Percentiles rank a stretch among this genome's conserved stretches.
Evolutionary conservation across 768 basidiomycete genomes (phyloP).

Genomic region (Lanmaoa rubissima): DNA sequence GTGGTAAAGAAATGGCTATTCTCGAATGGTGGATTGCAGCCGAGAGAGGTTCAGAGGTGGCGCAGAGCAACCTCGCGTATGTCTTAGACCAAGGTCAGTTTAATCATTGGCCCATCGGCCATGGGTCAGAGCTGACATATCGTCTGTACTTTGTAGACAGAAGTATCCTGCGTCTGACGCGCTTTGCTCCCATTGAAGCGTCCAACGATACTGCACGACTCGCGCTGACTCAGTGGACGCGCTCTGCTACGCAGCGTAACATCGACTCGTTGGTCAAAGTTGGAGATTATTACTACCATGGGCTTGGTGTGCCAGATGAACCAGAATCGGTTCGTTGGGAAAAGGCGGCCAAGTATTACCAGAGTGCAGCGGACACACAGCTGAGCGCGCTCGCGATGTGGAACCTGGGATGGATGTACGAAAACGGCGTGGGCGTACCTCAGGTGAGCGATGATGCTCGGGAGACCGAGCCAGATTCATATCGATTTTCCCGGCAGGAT

Average conservation of each 20-base stretch:
- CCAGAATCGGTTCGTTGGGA: slow-evolving; percentile 67
- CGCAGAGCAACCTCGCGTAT: slow-evolving; percentile 94
- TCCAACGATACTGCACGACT: slow-evolving; percentile 81
- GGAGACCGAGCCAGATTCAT: not conserved
- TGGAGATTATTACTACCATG: slow-evolving; percentile 95
- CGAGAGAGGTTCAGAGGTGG: slow-evolving; percentile 87
- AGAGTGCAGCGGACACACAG: slow-evolving; percentile 90
- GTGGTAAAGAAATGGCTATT: slow-evolving; percentile 80
- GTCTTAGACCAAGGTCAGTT: slow-evolving; percentile 83
- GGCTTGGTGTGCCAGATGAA: slow-evolving; percentile 74
- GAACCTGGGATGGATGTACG: slow-evolving; percentile 99
- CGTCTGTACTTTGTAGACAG: slow-evolving; percentile 46
- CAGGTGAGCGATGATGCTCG: slow-evolving; percentile 48
- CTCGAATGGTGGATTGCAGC: slow-evolving; percentile 94
- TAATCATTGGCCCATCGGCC: slow-evolving; percentile 28
- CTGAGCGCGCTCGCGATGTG: slow-evolving; percentile 94
- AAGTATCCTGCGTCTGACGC: slow-evolving; percentile 63
- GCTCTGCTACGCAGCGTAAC: slow-evolving; percentile 91
- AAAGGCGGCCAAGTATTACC: slow-evolving; percentile 92
- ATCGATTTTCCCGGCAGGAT: slow-evolving; percentile 49
- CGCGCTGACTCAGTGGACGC: slow-evolving; percentile 91
- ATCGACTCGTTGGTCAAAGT: slow-evolving; percentile 98
- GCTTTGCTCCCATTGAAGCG: slow-evolving; percentile 66
- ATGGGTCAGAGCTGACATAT: slow-evolving; percentile 25
- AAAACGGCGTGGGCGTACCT: slow-evolving; percentile 89